Evolutionary conservation across 345 rosid genomes (phyloP).

Genomic region (Limnanthes douglasii): DNA sequence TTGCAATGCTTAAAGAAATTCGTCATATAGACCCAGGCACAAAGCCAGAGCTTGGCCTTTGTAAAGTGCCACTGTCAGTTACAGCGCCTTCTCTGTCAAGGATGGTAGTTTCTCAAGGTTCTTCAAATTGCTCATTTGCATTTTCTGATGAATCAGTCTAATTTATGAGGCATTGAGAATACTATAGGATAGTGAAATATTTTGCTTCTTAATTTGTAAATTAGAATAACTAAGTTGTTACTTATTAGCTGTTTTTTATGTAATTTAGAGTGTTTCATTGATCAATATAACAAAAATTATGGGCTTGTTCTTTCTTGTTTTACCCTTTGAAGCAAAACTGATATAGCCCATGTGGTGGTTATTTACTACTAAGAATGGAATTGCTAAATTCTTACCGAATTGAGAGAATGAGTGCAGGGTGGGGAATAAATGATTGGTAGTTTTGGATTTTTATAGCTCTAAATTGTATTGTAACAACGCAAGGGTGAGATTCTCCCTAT

Average conservation of each 20-base stretch:
- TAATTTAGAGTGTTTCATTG: slow-evolving; percentile 3
- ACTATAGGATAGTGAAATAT: slow-evolving; percentile 3
- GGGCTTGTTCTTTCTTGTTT: slow-evolving; percentile 6
- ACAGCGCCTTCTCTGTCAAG: slow-evolving; percentile 24
- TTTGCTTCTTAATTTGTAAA: slow-evolving; percentile 7
- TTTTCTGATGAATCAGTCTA: slow-evolving; percentile 61
- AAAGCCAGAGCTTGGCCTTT: slow-evolving; percentile 23
- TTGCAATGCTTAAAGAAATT: slow-evolving; percentile 86
- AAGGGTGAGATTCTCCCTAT: slow-evolving; percentile 9
- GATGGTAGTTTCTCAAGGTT: slow-evolving; percentile 38
- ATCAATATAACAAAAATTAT: slow-evolving; percentile 6
- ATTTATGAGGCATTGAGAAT: slow-evolving; percentile 5
- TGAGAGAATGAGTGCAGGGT: slow-evolving; percentile 10
- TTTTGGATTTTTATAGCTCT: slow-evolving; percentile 11
- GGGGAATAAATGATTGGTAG: slow-evolving; percentile 20
- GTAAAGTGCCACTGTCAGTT: slow-evolving; percentile 20
- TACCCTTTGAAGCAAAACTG: too few relatives aligned
- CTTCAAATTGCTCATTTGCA: slow-evolving; percentile 65
- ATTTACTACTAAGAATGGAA: too few relatives aligned
- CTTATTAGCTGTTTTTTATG: slow-evolving; percentile 2
- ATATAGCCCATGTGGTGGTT: too few relatives aligned
- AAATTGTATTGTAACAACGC: too few relatives aligned
- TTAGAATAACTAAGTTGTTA: slow-evolving; percentile 9
- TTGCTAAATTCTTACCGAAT: too few relatives aligned
- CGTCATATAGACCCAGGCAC: slow-evolving; percentile 26